These are phyloP conservation scores for Globisporangium takayamanum DNA, from an alignment of 352 stramenopile genomes.

Conservation along the genomic window DNA sequence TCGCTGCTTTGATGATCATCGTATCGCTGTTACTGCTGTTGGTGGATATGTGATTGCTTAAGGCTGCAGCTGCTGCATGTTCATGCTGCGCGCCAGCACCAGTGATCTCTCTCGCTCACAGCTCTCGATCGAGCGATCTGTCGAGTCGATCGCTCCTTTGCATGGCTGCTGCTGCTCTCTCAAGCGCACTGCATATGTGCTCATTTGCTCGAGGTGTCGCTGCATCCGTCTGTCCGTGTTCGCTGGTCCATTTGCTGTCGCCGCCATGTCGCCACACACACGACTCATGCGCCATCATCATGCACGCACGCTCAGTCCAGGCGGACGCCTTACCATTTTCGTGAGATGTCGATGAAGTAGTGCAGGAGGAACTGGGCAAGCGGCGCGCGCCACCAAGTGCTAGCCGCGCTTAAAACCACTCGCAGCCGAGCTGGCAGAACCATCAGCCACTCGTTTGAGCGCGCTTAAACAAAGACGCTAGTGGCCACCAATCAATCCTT, in stretches of 20 bases:
- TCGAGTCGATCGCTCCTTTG: neutral
- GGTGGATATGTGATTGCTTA: too few relatives aligned
- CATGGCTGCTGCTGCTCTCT: neutral
- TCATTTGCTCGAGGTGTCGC: neutral
- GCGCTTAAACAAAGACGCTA: conserved; percentile 16
- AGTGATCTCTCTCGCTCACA: neutral
- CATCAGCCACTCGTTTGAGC: neutral
- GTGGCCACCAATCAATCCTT: conserved; percentile 24
- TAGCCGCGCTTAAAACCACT: conserved; percentile 30
- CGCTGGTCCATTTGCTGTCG: neutral
- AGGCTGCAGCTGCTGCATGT: too few relatives aligned
- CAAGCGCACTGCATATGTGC: neutral
- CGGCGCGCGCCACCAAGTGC: conserved; percentile 6
- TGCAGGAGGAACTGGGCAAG: conserved; percentile 44
- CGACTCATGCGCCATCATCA: too few relatives aligned
- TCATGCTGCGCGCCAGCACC: too few relatives aligned
- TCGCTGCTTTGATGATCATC: too few relatives aligned
- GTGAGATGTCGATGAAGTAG: conserved; percentile 83
- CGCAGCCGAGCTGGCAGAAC: neutral
- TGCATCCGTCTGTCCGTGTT: neutral
- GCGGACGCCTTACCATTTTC: conserved; percentile 29
- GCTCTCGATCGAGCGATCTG: neutral
- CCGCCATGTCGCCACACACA: neutral
- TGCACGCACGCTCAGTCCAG: neutral
- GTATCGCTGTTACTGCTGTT: too few relatives aligned